Base-by-base conservation (phyloP, 2,329 filamentous ascomycete species). In the Aspergillus amoenus region DNA sequence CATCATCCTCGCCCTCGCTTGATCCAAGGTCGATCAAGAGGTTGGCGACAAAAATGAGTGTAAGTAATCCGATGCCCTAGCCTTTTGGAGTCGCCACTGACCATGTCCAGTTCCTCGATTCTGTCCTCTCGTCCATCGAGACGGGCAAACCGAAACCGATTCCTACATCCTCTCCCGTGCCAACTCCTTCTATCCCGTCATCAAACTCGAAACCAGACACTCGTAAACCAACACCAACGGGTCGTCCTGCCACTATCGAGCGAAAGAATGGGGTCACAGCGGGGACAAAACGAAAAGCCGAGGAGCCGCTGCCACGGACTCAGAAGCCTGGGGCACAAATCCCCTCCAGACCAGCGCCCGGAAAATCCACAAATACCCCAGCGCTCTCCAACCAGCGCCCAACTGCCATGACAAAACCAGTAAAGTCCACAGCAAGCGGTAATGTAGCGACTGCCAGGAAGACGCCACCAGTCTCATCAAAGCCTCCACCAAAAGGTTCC, bases 401-500 rank as follows among this genome's bases (percentile, higher is more conserved):
- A 6, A 61, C 54, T 17, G 49, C 62, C 15, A 56, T 58, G n/a
- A 40, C 63, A 12, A 60, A 61, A 27, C 49, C 55, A 7, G 30
- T 61, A 13, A 73, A 66, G 15, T 62, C 66, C 15, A 55, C 61
- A 18, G 48, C 60, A 5, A 64, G 61, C 27, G 68, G 55, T 52
- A 59, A 50, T 46, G 47, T 62, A 21, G 44, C 66, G 22, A 52
- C 61, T 37, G 21, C 62, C 18, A 55, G 61, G 27, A 68, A 66
- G 39, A 42, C 61, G 13, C 53, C 64, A 9, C 57, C 63, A 17
- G 56, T 61, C 17, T 69, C 68, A 11, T 68, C 71, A 22, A 78
- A 78, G 53, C 72, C 80, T 4, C 81, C 82, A 5, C 82, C 82
- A 58, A 82, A 81, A 64, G 82, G 83, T 27, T 84, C 82, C 1